phyloP scores from a whole-genome alignment of 140 eudicot species.

The Cichorium intybus region DNA sequence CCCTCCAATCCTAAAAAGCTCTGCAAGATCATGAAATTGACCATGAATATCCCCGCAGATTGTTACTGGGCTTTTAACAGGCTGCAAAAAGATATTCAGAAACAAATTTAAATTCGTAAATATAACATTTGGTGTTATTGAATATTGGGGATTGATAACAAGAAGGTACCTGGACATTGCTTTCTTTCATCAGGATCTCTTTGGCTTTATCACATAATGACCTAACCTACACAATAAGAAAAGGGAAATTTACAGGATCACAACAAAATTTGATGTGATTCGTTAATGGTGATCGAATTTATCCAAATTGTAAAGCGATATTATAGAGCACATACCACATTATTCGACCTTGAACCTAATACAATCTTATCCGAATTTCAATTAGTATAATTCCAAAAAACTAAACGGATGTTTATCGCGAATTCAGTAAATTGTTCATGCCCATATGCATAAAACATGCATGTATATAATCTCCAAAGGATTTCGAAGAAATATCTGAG shows the following conservation, averaged over 20 bases:
- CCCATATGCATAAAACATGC: not conserved
- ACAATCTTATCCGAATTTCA: not conserved
- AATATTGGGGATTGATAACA: not conserved
- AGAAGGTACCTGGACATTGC: conserved; percentile 77
- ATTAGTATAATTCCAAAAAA: not conserved
- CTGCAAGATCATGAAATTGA: conserved; percentile 95
- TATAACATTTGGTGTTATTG: not conserved
- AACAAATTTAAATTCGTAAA: not conserved
- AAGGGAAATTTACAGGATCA: not conserved
- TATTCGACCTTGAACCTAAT: conserved; percentile 8
- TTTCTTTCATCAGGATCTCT: conserved; percentile 80
- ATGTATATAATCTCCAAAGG: conserved; percentile 1
- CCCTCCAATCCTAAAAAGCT: conserved; percentile 90
- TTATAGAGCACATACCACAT: not conserved
- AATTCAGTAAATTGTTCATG: not conserved
- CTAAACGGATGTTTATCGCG: conserved; percentile 2
- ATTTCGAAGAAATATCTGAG: not conserved
- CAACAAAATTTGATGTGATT: conserved; percentile 2
- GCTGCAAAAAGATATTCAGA: conserved; percentile 40
- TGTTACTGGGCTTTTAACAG: conserved; percentile 95
- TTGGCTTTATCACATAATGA: conserved; percentile 74
- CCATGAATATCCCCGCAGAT: conserved; percentile 98
- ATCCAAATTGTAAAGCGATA: conserved; percentile 6
- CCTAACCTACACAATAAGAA: conserved; percentile 51
- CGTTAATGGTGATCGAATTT: not conserved